phyloP scores from a whole-genome alignment of 306 rosid species.

The Vigna radiata region DNA sequence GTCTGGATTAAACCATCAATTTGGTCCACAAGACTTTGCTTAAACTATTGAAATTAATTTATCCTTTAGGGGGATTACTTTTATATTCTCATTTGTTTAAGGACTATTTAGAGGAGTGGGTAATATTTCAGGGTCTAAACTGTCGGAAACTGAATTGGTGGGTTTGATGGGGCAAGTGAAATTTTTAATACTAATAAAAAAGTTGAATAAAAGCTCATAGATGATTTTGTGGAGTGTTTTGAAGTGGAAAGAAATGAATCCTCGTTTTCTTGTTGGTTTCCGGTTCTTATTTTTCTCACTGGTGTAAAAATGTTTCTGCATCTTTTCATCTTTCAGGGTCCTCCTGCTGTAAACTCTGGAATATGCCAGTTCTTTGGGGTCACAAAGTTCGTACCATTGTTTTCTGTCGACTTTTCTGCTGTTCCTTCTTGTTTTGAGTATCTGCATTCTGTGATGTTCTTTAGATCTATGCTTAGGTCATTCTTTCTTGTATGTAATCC shows the following conservation, averaged over 20 bases:
- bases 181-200: too few relatives aligned
- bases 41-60: too few relatives aligned
- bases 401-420: slow-evolving; percentile 78
- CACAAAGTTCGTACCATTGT: slow-evolving; percentile 51
- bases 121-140: not conserved
- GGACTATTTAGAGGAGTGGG: not conserved
- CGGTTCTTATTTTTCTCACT: not conserved
- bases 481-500: slow-evolving; percentile 49
- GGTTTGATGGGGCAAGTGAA: not conserved
- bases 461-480: slow-evolving; percentile 49
- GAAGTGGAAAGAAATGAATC: not conserved
- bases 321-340: slow-evolving; percentile 59
- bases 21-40: too few relatives aligned
- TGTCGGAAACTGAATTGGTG: not conserved
- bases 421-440: slow-evolving; percentile 64
- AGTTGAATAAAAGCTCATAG: too few relatives aligned
- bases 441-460: slow-evolving; percentile 58
- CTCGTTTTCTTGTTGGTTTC: not conserved
- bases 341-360: slow-evolving; percentile 49
- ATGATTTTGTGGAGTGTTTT: not conserved
- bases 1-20: too few relatives aligned
- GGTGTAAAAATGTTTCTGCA: not conserved
- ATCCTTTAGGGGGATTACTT: not conserved
- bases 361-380: slow-evolving; percentile 65
- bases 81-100: not conserved